Conservation (phyloP, 345 rosid genomes). For the Balakata baccata region DNA sequence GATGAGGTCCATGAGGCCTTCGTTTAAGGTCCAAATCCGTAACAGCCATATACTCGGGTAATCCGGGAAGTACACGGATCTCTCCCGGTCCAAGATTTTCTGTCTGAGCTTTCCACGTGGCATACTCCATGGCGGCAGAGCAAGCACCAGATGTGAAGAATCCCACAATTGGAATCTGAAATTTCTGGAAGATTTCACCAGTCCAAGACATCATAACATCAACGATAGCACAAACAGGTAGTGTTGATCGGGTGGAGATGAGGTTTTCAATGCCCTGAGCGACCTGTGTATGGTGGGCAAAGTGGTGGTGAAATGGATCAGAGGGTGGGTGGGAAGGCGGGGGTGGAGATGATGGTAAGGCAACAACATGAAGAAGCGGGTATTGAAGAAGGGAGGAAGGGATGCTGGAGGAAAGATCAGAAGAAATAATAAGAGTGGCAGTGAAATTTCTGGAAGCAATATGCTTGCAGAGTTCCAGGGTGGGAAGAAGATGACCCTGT, state of each 20-base stretch:
- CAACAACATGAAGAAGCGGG: constrained; percentile 24
- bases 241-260: constrained; percentile 10
- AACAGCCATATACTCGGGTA: constrained; percentile 35
- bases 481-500: constrained; percentile 45
- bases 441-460: constrained; percentile 22
- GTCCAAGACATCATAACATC: constrained; percentile 44
- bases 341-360: constrained; percentile 14
- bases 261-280: constrained; percentile 22
- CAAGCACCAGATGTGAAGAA: constrained; percentile 39
- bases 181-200: constrained; percentile 5
- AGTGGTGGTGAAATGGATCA: not conserved
- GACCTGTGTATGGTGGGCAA: constrained; percentile 7
- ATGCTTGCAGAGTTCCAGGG: constrained; percentile 38
- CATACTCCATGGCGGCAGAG: constrained; percentile 33
- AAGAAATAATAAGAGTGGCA: constrained; percentile 34
- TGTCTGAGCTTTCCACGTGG: constrained; percentile 20
- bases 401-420: constrained; percentile 25
- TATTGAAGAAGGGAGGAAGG: constrained; percentile 32
- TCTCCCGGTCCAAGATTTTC: constrained; percentile 31
- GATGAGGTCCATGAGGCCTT: constrained; percentile 14
- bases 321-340: constrained; percentile 12
- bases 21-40: constrained; percentile 25
- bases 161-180: constrained; percentile 17
- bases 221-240: constrained; percentile 30
- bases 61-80: constrained; percentile 27